phyloP scores from a whole-genome alignment of 1,139 yeast species.

The Blastobotrys aristatus region DNA sequence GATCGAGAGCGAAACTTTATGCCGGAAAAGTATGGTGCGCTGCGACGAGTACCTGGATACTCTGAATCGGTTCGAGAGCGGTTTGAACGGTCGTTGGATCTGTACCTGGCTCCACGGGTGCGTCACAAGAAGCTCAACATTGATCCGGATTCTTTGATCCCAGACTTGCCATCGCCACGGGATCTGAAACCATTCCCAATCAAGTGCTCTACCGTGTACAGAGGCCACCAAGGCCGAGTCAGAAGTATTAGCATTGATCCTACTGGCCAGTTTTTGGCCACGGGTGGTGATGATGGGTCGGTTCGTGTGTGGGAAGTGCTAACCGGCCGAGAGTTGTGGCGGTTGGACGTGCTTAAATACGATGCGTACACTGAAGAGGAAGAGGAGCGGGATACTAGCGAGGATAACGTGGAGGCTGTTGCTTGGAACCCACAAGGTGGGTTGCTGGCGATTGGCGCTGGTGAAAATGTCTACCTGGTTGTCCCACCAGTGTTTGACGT shows the following conservation, averaged over 20 bases:
- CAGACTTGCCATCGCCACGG: slow-evolving; percentile 94
- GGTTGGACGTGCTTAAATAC: slow-evolving; percentile 44
- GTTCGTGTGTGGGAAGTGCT: slow-evolving; percentile 95
- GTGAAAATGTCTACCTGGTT: slow-evolving; percentile 68
- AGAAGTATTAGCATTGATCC: slow-evolving; percentile 84
- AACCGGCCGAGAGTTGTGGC: slow-evolving; percentile 90
- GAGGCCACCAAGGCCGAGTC: slow-evolving; percentile 79
- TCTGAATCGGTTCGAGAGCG: slow-evolving; percentile 79
- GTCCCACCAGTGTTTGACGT: slow-evolving; percentile 91
- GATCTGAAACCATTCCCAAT: slow-evolving; percentile 98
- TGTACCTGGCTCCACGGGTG: slow-evolving; percentile 93
- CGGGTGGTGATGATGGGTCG: slow-evolving; percentile 96
- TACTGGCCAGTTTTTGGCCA: slow-evolving; percentile 89
- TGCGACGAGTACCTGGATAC: slow-evolving; percentile 94
- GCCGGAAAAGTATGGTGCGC: slow-evolving; percentile 75
- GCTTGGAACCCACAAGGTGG: slow-evolving; percentile 91
- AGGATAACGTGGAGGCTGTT: slow-evolving; percentile 74
- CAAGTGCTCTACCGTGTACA: slow-evolving; percentile 74
- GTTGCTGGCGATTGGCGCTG: slow-evolving; percentile 77
- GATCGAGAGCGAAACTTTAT: slow-evolving; percentile 76
- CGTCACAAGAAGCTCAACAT: slow-evolving; percentile 86
- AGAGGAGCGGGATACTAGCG: slow-evolving; percentile 37
- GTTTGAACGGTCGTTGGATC: slow-evolving; percentile 89
- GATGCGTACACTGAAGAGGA: slow-evolving; percentile 40
- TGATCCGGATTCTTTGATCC: slow-evolving; percentile 93